A percentile compares a stretch with the other conserved stretches of the same genome.
phyloP scores from a whole-genome alignment of 2,329 filamentous ascomycete genomes.

The Cercospora janseana region DNA sequence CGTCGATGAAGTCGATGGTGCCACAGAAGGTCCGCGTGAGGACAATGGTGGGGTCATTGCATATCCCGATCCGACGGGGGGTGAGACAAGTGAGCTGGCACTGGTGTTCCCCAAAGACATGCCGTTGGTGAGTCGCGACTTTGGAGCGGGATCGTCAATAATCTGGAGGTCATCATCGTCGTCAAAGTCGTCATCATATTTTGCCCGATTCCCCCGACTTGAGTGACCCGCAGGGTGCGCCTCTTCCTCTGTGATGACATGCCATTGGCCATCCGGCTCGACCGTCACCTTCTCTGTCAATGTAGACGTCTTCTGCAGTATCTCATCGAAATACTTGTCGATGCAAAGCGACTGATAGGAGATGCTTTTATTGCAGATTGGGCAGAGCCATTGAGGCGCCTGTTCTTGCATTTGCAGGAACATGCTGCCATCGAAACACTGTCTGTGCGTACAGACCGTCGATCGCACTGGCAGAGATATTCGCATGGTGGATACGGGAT shows the following conservation, averaged over 20 bases:
- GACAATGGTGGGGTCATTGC: slow-evolving; percentile 47
- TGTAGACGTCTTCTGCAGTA: slow-evolving; percentile 69
- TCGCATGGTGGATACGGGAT: slow-evolving; percentile 82
- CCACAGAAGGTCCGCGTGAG: slow-evolving; percentile 44
- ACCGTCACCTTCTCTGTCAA: slow-evolving; percentile 83
- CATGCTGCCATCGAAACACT: slow-evolving; percentile 90
- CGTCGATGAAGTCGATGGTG: slow-evolving; percentile 35
- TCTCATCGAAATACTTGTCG: slow-evolving; percentile 88
- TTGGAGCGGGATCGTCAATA: slow-evolving; percentile 24
- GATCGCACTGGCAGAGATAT: slow-evolving; percentile 79
- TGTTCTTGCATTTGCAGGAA: slow-evolving; percentile 95
- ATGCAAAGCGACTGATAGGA: slow-evolving; percentile 80
- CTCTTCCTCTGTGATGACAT: slow-evolving; percentile 46
- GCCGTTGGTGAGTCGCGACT: slow-evolving; percentile 35
- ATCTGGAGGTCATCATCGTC: slow-evolving; percentile 48
- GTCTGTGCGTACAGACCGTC: slow-evolving; percentile 77
- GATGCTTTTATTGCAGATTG: slow-evolving; percentile 81
- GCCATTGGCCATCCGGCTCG: slow-evolving; percentile 82
- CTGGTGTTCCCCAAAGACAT: slow-evolving; percentile 26
- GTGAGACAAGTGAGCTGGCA: slow-evolving; percentile 22
- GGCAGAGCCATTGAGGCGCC: slow-evolving; percentile 94
- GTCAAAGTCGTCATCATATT: slow-evolving; percentile 42
- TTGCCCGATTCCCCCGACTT: slow-evolving; percentile 35
- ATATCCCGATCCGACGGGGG: slow-evolving; percentile 35
- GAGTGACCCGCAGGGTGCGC: slow-evolving; percentile 39